These are phyloP conservation scores for Amanita jacksonii DNA, from an alignment of 768 basidiomycete species.

Conservation along the genomic window DNA sequence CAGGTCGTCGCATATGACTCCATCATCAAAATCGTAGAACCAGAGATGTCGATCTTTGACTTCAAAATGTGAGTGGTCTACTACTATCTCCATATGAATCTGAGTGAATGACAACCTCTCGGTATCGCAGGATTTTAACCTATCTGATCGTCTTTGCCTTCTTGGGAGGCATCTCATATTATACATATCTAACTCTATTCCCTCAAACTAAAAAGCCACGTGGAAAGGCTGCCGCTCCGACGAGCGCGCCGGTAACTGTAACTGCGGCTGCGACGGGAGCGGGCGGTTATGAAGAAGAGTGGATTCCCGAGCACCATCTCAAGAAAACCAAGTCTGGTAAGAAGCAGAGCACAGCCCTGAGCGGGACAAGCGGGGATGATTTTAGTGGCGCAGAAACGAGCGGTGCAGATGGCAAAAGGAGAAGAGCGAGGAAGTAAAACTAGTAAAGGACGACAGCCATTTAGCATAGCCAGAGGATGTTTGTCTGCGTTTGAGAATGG, in stretches of 20 bases:
- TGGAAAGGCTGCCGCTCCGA: constrained; percentile 28
- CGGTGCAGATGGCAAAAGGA: constrained; percentile 52
- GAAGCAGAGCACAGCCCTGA: constrained; percentile 35
- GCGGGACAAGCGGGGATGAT: constrained; percentile 52
- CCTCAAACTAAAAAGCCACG: constrained; percentile 55
- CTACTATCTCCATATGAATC: too few relatives aligned
- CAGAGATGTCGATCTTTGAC: constrained; percentile 69
- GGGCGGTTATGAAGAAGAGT: constrained; percentile 76
- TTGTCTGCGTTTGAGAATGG: constrained; percentile 4
- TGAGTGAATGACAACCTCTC: neutral
- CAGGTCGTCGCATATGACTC: constrained; percentile 68
- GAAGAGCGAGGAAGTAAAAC: constrained; percentile 36
- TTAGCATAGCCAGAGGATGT: too few relatives aligned
- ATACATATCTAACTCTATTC: constrained; percentile 54
- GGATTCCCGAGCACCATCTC: constrained; percentile 88
- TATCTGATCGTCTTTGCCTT: constrained; percentile 61
- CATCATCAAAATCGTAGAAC: constrained; percentile 72
- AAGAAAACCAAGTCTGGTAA: constrained; percentile 51
- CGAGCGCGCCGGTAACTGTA: constrained; percentile 46
- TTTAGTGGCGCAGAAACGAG: constrained; percentile 58
- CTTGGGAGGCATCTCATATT: constrained; percentile 54
- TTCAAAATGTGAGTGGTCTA: constrained; percentile 72
- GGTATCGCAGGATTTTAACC: constrained; percentile 48
- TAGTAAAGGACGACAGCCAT: too few relatives aligned
- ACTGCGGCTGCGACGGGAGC: constrained; percentile 60